A percentile compares a stretch with the other conserved stretches of the same genome.
Conservation (phyloP, 768 basidiomycete genomes). For the Favolaschia claudopus region DNA sequence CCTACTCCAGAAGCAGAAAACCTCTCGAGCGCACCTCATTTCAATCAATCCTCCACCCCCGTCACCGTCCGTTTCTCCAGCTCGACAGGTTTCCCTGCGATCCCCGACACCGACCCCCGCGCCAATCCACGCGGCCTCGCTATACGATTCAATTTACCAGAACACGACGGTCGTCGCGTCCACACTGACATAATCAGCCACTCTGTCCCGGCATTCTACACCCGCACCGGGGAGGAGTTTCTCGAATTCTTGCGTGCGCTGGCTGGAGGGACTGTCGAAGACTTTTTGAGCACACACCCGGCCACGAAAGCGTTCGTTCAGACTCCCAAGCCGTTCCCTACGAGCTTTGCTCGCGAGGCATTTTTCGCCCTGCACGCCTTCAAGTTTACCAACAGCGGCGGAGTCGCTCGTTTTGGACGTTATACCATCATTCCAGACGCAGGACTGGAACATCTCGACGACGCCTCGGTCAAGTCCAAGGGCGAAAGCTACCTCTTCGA, state of each 20-base stretch:
- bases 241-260: slow-evolving; percentile 28
- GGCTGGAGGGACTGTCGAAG: slow-evolving; percentile 22
- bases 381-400: slow-evolving; percentile 28
- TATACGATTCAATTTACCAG: slow-evolving; percentile 26
- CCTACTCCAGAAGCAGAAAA: slow-evolving; percentile 22
- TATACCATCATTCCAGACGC: slow-evolving; percentile 27
- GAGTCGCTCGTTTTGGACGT: slow-evolving; percentile 23
- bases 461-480: slow-evolving; percentile 20
- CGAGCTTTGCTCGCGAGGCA: slow-evolving; percentile 24
- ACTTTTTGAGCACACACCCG: slow-evolving; percentile 26
- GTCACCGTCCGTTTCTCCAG: slow-evolving; percentile 29
- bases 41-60: slow-evolving; percentile 21
- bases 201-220: slow-evolving; percentile 24
- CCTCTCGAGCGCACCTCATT: slow-evolving; percentile 27
- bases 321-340: slow-evolving; percentile 26
- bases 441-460: slow-evolving; percentile 27
- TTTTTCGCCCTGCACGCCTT: slow-evolving; percentile 28
- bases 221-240: slow-evolving; percentile 27
- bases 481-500: slow-evolving; percentile 25
- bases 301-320: slow-evolving; percentile 27
- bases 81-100: slow-evolving; percentile 25
- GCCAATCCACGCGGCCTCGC: slow-evolving; percentile 29
- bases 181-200: slow-evolving; percentile 31
- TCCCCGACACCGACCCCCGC: slow-evolving; percentile 29
- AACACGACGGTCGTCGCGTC: slow-evolving; percentile 19